These are phyloP conservation scores for Mycena latifolia DNA, from an alignment of 768 basidiomycete species.

Conservation along the genomic window DNA sequence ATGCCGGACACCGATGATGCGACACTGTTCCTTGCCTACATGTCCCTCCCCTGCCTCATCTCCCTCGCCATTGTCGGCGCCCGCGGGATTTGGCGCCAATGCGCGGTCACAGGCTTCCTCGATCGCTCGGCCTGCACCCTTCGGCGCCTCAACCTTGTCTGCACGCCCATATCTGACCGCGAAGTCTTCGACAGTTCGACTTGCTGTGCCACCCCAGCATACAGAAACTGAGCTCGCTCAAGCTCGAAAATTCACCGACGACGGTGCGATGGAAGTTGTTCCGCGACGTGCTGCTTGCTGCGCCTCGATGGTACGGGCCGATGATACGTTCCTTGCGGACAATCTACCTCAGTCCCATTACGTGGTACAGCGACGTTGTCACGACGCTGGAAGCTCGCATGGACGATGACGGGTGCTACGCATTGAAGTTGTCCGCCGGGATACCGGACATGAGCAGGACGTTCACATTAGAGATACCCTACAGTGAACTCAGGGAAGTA, in stretches of 20 bases:
- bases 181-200: background rate
- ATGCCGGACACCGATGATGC: background rate
- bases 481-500: too few species aligned
- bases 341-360: too few species aligned
- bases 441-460: background rate
- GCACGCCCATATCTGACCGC: background rate
- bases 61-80: slow-evolving; percentile 11
- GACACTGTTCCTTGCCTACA: slow-evolving; percentile 1
- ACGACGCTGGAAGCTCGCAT: too few species aligned
- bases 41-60: slow-evolving; percentile 1
- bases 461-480: slow-evolving; percentile 12
- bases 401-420: too few species aligned
- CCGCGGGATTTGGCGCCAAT: background rate
- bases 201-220: background rate
- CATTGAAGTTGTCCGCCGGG: background rate
- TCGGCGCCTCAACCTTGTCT: background rate
- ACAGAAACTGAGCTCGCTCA: background rate
- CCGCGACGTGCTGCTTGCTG: too few species aligned
- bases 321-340: too few species aligned
- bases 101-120: background rate
- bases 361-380: too few species aligned
- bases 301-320: too few species aligned
- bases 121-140: background rate
- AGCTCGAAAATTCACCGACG: background rate
- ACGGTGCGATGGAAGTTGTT: too few species aligned